These are phyloP conservation scores for Talaromyces sp. DNA, from an alignment of 2,329 filamentous ascomycete genomes.

Conservation along the genomic window DNA sequence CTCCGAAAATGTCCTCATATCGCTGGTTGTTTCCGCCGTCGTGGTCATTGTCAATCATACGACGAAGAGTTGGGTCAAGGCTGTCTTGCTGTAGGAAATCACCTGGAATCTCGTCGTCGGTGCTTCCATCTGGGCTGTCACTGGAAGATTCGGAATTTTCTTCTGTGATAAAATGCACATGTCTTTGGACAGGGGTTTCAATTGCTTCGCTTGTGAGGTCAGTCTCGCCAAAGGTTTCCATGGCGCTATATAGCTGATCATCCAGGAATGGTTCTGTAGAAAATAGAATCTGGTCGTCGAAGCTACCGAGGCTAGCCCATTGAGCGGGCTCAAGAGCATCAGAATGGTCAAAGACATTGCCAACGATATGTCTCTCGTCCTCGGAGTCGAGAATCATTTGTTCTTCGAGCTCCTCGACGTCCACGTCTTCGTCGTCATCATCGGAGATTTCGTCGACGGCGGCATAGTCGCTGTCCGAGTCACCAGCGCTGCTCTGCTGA, in stretches of 20 bases:
- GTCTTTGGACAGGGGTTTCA: slow-evolving; percentile 48
- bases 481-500: slow-evolving; percentile 25
- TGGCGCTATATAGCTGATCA: slow-evolving; percentile 35
- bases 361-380: slow-evolving; percentile 23
- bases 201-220: slow-evolving; percentile 31
- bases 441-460: slow-evolving; percentile 76
- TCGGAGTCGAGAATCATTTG: slow-evolving; percentile 58
- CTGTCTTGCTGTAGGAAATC: slow-evolving; percentile 72
- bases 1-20: slow-evolving; percentile 35
- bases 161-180: slow-evolving; percentile 62
- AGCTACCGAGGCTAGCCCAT: slow-evolving; percentile 53
- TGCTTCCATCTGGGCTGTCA: slow-evolving; percentile 46
- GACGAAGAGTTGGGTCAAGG: slow-evolving; percentile 66
- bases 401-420: slow-evolving; percentile 74
- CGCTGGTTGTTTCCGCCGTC: slow-evolving; percentile 26
- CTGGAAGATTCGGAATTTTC: slow-evolving; percentile 49
- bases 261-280: slow-evolving; percentile 39
- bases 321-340: slow-evolving; percentile 22
- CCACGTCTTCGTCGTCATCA: slow-evolving; percentile 69
- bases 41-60: slow-evolving; percentile 65
- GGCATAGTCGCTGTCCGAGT: slow-evolving; percentile 58
- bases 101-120: slow-evolving; percentile 64
- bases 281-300: slow-evolving; percentile 38
- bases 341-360: slow-evolving; percentile 19
- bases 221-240: slow-evolving; percentile 34